Evolutionary conservation across 345 rosid genomes (phyloP).

Genomic region (Ceriops zippeliana): DNA sequence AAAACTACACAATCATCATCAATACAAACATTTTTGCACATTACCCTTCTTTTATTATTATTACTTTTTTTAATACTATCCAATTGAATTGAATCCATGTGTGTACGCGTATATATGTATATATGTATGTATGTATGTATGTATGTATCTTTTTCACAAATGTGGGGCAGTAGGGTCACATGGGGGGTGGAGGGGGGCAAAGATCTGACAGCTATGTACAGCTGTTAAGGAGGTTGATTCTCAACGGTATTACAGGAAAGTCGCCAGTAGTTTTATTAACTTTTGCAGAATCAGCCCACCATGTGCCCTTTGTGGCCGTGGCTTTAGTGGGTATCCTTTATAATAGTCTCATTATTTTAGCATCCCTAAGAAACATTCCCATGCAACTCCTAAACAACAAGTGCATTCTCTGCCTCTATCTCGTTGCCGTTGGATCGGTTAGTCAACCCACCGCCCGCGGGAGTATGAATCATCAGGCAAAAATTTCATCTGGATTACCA

Average conservation of each 20-base stretch:
- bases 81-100: not conserved
- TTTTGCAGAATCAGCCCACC: conserved; percentile 36
- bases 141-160: conserved; percentile 6
- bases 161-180: conserved; percentile 52
- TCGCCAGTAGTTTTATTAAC: conserved; percentile 47
- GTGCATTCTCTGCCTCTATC: not conserved
- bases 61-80: not conserved
- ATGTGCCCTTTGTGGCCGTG: conserved; percentile 52
- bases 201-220: conserved; percentile 73
- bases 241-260: conserved; percentile 82
- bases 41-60: too few species aligned
- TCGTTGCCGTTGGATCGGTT: conserved; percentile 9
- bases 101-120: too few species aligned
- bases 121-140: too few species aligned
- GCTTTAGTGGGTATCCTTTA: conserved; percentile 21
- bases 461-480: too few species aligned
- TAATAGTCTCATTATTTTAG: conserved; percentile 18
- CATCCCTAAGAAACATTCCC: conserved; percentile 15
- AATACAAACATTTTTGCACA: not conserved
- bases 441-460: too few species aligned
- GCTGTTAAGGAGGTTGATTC: conserved; percentile 57
- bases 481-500: too few species aligned
- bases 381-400: not conserved
- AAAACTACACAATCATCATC: not conserved
- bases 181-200: conserved; percentile 26